These are phyloP conservation scores for Circinella umbellata DNA, from an alignment of 371 early-diverging fungal genomes.

Conservation along the genomic window DNA sequence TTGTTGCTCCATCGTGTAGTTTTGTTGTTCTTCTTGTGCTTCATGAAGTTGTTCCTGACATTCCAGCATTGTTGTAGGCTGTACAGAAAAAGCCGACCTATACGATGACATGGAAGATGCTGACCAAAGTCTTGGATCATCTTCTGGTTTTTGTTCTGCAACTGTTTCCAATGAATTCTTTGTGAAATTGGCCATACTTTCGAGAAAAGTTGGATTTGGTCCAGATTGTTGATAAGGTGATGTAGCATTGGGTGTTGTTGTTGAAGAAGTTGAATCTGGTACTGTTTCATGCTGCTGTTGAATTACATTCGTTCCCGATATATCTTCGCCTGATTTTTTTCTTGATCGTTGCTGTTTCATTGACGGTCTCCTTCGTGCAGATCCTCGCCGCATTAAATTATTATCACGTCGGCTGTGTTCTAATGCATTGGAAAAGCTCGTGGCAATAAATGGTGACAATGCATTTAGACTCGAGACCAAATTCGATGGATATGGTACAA, in stretches of 20 bases:
- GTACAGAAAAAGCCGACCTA: conserved; percentile 14
- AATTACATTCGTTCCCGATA: conserved; percentile 6
- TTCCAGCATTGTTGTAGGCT: background rate
- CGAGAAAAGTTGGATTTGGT: conserved; percentile 28
- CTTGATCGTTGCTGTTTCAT: background rate
- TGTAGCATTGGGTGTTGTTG: conserved; percentile 16
- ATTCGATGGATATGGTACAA: conserved; percentile 63
- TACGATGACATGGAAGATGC: conserved; percentile 6
- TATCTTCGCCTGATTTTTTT: conserved; percentile 5
- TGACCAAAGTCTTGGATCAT: conserved; percentile 4
- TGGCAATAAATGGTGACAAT: conserved; percentile 60
- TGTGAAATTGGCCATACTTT: conserved; percentile 33
- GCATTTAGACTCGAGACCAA: conserved; percentile 51
- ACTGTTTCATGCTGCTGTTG: background rate
- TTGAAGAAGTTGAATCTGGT: too few relatives aligned
- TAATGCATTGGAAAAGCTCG: conserved; percentile 45
- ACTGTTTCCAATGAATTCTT: conserved; percentile 43
- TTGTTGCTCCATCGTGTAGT: background rate
- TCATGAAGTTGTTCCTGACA: too few relatives aligned
- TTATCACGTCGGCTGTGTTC: conserved; percentile 24
- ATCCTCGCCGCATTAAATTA: background rate
- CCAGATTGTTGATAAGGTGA: conserved; percentile 11
- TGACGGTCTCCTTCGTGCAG: background rate
- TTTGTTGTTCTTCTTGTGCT: background rate
- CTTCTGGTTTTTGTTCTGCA: conserved; percentile 20